Percentiles rank a stretch among this genome's conserved stretches.
Conservation (phyloP, 2,329 filamentous ascomycete species). For the Alternaria infectoria region DNA sequence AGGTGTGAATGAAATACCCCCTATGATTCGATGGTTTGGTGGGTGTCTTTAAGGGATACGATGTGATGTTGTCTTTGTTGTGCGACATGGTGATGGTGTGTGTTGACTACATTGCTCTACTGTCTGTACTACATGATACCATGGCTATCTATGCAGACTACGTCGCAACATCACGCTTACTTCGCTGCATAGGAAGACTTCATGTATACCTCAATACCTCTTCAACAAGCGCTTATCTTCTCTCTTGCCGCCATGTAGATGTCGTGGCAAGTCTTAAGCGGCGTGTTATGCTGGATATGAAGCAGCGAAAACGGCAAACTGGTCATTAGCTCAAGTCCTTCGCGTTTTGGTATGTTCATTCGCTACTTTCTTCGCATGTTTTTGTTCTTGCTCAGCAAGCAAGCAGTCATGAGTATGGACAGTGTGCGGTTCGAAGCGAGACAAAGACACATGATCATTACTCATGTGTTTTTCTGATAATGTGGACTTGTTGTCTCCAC, state of each 20-base stretch:
- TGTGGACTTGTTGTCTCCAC: neutral
- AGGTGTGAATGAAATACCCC: neutral
- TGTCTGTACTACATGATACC: accelerated
- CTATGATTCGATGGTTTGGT: neutral
- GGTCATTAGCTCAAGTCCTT: neutral
- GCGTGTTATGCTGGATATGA: neutral
- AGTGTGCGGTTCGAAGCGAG: neutral
- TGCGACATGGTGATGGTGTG: accelerated
- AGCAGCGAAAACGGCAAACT: neutral
- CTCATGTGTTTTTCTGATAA: neutral
- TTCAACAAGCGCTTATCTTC: neutral
- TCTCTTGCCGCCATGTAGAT: neutral
- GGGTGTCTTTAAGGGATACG: accelerated
- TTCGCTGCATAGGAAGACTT: neutral
- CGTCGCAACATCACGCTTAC: no score
- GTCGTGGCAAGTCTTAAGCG: neutral
- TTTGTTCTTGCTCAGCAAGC: no score
- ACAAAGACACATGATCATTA: neutral
- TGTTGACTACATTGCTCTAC: neutral
- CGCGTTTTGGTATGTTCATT: neutral
- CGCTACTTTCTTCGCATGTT: no score
- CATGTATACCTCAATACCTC: neutral
- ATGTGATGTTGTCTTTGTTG: neutral
- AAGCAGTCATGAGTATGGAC: no score
- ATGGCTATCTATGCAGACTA: neutral